Evolutionary conservation across 441 rosid species (phyloP), one percentile per base, ranked within the genome.

Genomic region (Gossypium trilobum): DNA sequence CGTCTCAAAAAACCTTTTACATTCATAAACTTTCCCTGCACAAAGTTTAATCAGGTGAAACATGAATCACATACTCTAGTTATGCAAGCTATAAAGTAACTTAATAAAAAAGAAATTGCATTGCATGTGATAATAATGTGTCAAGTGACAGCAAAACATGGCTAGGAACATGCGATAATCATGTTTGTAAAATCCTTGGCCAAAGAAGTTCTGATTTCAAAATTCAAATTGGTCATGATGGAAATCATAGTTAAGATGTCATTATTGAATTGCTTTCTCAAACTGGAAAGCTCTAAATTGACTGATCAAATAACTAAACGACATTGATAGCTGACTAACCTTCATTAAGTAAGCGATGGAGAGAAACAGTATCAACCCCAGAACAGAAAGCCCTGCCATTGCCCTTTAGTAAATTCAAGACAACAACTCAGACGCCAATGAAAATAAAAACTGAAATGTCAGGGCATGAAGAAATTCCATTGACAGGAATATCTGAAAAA

Each of bases 381-480:
- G 97, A 83, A 84, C 95, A 91, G 78, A 91, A 95, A 57, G 90
- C 95, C 86, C 81, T 87, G 81, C 87, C 95, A 68, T 83, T 80
- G 83, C 93, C 98, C 97, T 95, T 84, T 79, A 89, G 33, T 71
- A 75, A 85, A 71, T 68, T 55, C 8, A 71, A 82, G 70, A 67
- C 31, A 78, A 73, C 58, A 79, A 74, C 71, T 89, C 42, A 78
- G 66, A 78, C 62, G 3, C 66, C 31, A 31, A 73, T 44, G 36
- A 44, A 48, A 16, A 54, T 33, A 69, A 39, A 73, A 75, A 46
- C 13, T 57, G 59, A 74, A 65, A 31, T 65, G 69, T 2, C 5
- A 74, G 60, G 22, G 5, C 33, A 54, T 25, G 59, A 16, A 23
- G 36, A 46, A 27, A 50, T 50, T 14, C 71, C 58, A 50, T 7